A percentile compares a stretch with the other conserved stretches of the same genome.
Evolutionary conservation across 164 flowering plant species (phyloP).

Genomic region (Chloranthus sessilifolius): DNA sequence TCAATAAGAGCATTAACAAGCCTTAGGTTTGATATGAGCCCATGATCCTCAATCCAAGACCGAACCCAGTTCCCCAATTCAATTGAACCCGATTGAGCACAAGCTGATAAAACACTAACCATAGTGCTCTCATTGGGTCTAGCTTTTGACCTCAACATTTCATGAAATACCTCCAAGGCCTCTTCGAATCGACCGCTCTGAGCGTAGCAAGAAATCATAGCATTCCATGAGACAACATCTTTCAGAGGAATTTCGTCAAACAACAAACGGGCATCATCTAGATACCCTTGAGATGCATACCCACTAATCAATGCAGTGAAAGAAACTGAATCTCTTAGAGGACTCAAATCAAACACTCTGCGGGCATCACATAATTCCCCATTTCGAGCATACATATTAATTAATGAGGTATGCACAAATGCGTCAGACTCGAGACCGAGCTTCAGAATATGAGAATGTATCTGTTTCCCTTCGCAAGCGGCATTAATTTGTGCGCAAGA

Average conservation of each 20-base stretch:
- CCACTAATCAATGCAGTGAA: conserved; percentile 67
- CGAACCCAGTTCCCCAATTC: conserved; percentile 47
- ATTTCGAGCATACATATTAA: conserved; percentile 55
- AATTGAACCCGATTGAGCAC: conserved; percentile 55
- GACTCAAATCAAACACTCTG: conserved; percentile 56
- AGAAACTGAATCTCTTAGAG: conserved; percentile 48
- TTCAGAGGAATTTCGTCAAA: conserved; percentile 62
- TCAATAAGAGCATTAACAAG: conserved; percentile 67
- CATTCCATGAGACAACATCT: conserved; percentile 80
- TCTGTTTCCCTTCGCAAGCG: conserved; percentile 41
- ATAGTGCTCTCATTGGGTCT: conserved; percentile 61
- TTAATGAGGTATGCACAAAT: conserved; percentile 58
- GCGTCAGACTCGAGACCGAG: conserved; percentile 47
- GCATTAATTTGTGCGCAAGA: conserved; percentile 37
- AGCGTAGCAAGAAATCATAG: conserved; percentile 69
- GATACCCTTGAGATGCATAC: conserved; percentile 35
- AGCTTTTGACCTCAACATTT: conserved; percentile 38
- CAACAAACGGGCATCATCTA: conserved; percentile 53
- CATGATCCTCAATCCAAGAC: conserved; percentile 51
- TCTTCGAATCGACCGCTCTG: conserved; percentile 42
- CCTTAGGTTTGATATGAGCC: conserved; percentile 41
- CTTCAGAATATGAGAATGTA: conserved; percentile 63
- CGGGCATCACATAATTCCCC: conserved; percentile 55
- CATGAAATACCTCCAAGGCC: conserved; percentile 45
- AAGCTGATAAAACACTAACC: conserved; percentile 60